Evolutionary conservation across 2,329 filamentous ascomycete genomes (phyloP).

Genomic region (Pyrenophora teres): DNA sequence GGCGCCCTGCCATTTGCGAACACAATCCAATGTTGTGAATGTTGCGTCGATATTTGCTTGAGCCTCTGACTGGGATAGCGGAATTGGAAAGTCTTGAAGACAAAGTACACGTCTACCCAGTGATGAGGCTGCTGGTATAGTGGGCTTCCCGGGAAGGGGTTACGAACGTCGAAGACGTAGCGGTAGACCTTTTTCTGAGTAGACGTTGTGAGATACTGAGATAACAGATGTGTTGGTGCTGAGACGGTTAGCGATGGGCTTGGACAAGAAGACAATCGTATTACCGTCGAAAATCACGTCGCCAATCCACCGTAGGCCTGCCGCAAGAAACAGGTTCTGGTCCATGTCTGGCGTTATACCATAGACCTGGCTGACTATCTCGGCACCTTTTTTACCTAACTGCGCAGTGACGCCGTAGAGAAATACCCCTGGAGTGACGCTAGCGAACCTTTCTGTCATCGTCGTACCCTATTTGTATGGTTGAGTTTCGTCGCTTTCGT

Average conservation of each 20-base stretch:
- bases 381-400: conserved; percentile 15
- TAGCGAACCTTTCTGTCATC: background rate
- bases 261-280: background rate
- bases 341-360: conserved; percentile 38
- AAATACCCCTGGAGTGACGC: conserved; percentile 26
- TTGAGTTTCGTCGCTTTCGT: background rate
- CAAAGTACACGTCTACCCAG: conserved; percentile 36
- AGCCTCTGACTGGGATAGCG: conserved; percentile 19
- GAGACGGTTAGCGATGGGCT: background rate
- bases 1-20: conserved; percentile 29
- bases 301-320: conserved; percentile 47
- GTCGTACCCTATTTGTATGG: conserved; percentile 1
- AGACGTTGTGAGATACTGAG: conserved; percentile 11
- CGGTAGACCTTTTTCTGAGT: conserved; percentile 28
- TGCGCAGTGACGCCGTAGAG: conserved; percentile 24
- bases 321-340: conserved; percentile 47
- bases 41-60: conserved; percentile 24
- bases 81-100: conserved; percentile 33
- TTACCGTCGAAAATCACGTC: conserved; percentile 52
- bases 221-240: conserved; percentile 25
- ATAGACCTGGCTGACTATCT: conserved; percentile 44
- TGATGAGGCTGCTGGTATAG: conserved; percentile 33
- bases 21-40: conserved; percentile 27
- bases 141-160: conserved; percentile 28
- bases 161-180: conserved; percentile 35